Percentiles rank a stretch among this genome's conserved stretches.
phyloP scores from a whole-genome alignment of 176 grass and related monocot genomes.

The Cenchrus americanus region DNA sequence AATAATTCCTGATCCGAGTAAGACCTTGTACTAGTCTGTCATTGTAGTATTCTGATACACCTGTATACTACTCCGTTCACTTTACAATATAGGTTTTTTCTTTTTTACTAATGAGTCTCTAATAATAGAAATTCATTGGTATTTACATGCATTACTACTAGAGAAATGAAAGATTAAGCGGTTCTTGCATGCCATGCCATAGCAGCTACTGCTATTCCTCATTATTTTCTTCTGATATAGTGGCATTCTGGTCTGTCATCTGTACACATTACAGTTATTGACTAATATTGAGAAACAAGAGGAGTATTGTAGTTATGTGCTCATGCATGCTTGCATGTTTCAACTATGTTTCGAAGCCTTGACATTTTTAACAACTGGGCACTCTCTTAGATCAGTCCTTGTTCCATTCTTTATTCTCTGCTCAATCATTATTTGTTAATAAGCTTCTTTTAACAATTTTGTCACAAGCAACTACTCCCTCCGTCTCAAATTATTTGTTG shows the following conservation, averaged over 20 bases:
- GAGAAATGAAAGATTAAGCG: background rate
- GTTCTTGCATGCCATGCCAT: background rate
- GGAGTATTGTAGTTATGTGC: background rate
- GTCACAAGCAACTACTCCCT: background rate
- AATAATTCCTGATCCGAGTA: slow-evolving; percentile 27
- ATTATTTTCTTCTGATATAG: background rate
- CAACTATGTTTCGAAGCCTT: background rate
- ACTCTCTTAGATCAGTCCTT: slow-evolving; percentile 12
- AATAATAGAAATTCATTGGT: background rate
- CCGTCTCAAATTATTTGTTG: too few species aligned
- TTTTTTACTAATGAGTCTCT: background rate
- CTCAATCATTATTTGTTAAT: slow-evolving; percentile 10
- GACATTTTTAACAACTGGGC: slow-evolving; percentile 1
- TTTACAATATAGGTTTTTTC: background rate
- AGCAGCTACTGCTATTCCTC: background rate
- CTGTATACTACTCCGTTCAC: background rate
- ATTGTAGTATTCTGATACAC: slow-evolving; percentile 18
- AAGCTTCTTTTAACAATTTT: background rate
- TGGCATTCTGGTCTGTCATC: background rate
- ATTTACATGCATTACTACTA: background rate
- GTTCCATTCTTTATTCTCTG: slow-evolving; percentile 16
- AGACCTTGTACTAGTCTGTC: background rate
- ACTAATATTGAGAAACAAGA: background rate
- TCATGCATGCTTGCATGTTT: slow-evolving; percentile 22
- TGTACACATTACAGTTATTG: background rate